Conservation (phyloP, 2,329 filamentous ascomycete species). For the Domatiomyces globalis region DNA sequence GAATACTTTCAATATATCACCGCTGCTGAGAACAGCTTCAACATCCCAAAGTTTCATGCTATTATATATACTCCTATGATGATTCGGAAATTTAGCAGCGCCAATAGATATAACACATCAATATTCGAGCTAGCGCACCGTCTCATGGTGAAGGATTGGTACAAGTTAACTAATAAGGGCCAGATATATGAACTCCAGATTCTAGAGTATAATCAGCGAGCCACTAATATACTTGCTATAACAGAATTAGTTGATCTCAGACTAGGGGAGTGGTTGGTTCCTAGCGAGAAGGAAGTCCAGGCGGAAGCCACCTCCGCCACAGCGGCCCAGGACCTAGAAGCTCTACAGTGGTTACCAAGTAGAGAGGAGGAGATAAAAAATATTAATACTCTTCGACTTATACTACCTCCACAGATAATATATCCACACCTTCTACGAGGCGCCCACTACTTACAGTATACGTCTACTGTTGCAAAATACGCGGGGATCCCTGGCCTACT, state of each 20-base stretch:
- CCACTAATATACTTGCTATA: not conserved
- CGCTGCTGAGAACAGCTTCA: not conserved
- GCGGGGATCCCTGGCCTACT: not conserved
- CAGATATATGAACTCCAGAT: not conserved
- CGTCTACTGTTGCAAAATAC: not conserved
- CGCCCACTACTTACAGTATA: not conserved
- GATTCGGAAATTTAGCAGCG: not conserved
- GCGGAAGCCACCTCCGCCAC: not conserved
- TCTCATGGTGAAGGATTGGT: not conserved
- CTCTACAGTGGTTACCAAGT: not conserved
- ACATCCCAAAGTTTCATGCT: not conserved
- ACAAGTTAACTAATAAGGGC: not conserved
- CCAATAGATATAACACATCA: not conserved
- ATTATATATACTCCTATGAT: not conserved
- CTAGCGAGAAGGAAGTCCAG: not conserved
- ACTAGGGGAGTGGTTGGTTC: not conserved
- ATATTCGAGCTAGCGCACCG: not conserved
- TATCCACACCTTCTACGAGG: not conserved
- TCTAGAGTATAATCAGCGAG: not conserved
- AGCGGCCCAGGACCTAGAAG: not conserved
- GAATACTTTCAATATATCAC: not conserved
- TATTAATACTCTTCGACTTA: not conserved
- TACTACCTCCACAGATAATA: not conserved
- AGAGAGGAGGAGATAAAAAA: not conserved
- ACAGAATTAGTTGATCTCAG: not conserved